Percentiles rank a stretch among this genome's conserved stretches.
These are phyloP conservation scores for Adiantum capillusveneris DNA, from an alignment of 75 land plant species.

Conservation along the genomic window DNA sequence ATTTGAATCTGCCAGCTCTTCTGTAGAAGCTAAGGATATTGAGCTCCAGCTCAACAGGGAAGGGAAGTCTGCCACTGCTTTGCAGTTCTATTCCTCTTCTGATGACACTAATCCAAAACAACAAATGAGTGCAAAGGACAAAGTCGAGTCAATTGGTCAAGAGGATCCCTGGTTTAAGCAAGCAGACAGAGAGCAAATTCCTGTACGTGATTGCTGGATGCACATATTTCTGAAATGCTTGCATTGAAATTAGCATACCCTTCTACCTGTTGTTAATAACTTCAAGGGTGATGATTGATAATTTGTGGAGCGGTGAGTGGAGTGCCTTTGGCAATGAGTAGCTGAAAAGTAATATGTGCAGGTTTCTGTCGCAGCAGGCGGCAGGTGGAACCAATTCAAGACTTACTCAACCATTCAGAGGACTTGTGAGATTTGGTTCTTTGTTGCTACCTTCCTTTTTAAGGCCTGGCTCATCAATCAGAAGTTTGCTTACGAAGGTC, in stretches of 20 bases:
- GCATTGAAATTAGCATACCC: no score
- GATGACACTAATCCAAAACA: not conserved
- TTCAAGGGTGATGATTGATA: no score
- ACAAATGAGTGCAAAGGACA: conserved; percentile 10
- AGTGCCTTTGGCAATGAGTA: no score
- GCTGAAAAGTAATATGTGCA: no score
- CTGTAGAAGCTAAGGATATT: no score
- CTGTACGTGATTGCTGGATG: conserved; percentile 28
- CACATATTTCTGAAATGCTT: no score
- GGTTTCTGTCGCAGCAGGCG: conserved; percentile 97
- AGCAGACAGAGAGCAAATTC: conserved; percentile 22
- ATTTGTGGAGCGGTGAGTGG: no score
- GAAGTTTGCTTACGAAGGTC: conserved; percentile 87
- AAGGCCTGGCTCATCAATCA: conserved; percentile 86
- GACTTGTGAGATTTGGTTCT: conserved; percentile 93
- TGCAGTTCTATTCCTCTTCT: not conserved
- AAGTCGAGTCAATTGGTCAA: conserved; percentile 68
- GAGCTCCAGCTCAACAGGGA: no score
- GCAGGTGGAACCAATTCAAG: conserved; percentile 94
- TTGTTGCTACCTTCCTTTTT: conserved; percentile 73
- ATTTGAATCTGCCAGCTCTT: no score
- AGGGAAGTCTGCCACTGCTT: not conserved
- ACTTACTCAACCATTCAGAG: conserved; percentile 95
- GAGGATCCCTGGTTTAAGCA: conserved; percentile 96
- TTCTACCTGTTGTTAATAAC: no score